These are phyloP conservation scores for Barnettozyma salicaria DNA, from an alignment of 805 yeast genomes.

Conservation along the genomic window DNA sequence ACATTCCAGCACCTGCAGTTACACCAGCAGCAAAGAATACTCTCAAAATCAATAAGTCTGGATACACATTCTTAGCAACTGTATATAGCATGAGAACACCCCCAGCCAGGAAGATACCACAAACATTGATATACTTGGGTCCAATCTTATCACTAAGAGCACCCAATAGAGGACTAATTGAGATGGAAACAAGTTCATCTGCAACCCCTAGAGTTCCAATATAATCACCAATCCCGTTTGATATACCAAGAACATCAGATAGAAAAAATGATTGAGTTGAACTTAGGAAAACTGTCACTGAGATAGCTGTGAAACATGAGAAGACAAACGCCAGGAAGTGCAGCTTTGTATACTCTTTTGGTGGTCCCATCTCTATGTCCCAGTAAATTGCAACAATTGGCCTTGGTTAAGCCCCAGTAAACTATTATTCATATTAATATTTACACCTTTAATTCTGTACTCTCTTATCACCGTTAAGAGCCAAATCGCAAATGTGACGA, in stretches of 20 bases:
- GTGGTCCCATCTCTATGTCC: not conserved
- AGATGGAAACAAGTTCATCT: conserved; percentile 53
- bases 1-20: conserved; percentile 46
- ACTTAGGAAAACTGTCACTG: conserved; percentile 37
- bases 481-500: too few relatives aligned
- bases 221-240: conserved; percentile 35
- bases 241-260: conserved; percentile 31
- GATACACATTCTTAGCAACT: conserved; percentile 38
- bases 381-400: not conserved
- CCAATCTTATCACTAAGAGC: conserved; percentile 59
- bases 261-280: conserved; percentile 41
- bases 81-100: conserved; percentile 45
- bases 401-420: too few relatives aligned
- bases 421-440: too few relatives aligned
- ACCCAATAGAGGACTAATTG: conserved; percentile 57
- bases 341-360: conserved; percentile 24
- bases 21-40: conserved; percentile 58
- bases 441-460: conserved; percentile 1
- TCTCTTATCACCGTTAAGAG: too few relatives aligned
- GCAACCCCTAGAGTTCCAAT: conserved; percentile 46
- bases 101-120: conserved; percentile 45
- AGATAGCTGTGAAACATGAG: conserved; percentile 35
- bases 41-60: conserved; percentile 46
- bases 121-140: conserved; percentile 44
- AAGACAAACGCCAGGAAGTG: conserved; percentile 30